phyloP scores from a whole-genome alignment of 768 basidiomycete genomes.

The Suillus subalutaceus region DNA sequence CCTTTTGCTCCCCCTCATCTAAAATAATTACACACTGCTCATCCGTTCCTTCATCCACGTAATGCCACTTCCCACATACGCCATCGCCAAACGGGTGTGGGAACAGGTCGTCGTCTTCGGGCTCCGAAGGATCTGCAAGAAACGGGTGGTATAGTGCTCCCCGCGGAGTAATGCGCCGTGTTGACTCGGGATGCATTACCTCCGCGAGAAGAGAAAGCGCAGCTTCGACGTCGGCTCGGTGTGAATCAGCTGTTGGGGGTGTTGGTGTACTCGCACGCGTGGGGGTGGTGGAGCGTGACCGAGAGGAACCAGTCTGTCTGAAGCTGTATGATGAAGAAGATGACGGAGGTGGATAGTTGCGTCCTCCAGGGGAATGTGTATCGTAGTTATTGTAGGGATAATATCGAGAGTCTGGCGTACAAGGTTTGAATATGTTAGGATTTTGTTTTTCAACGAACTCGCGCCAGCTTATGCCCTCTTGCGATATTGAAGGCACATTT shows the following conservation, averaged over 20 bases:
- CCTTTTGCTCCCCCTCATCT: conserved; percentile 37
- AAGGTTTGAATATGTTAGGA: conserved; percentile 61
- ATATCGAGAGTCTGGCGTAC: conserved; percentile 50
- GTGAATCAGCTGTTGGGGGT: conserved; percentile 38
- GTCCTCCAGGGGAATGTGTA: conserved; percentile 27
- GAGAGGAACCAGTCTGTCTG: conserved; percentile 19
- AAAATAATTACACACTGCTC: conserved; percentile 53
- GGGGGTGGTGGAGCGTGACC: conserved; percentile 27
- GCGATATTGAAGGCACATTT: conserved; percentile 81
- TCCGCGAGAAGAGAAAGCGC: conserved; percentile 78
- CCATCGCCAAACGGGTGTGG: conserved; percentile 74
- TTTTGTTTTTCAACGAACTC: conserved; percentile 80
- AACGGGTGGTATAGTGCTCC: conserved; percentile 82
- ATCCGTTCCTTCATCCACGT: conserved; percentile 59
- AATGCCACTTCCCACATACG: conserved; percentile 64
- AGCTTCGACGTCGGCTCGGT: conserved; percentile 57
- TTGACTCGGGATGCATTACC: conserved; percentile 77
- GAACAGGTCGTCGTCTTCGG: conserved; percentile 65
- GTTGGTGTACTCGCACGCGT: conserved; percentile 16
- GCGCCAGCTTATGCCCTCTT: conserved; percentile 68
- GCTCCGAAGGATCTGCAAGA: conserved; percentile 50
- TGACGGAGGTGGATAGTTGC: conserved; percentile 31
- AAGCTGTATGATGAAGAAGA: conserved; percentile 34
- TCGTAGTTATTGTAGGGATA: conserved; percentile 50
- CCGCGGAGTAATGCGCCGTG: conserved; percentile 74